Conservation (phyloP, 2,329 filamentous ascomycete genomes). For the Celoporthe dispersa region DNA sequence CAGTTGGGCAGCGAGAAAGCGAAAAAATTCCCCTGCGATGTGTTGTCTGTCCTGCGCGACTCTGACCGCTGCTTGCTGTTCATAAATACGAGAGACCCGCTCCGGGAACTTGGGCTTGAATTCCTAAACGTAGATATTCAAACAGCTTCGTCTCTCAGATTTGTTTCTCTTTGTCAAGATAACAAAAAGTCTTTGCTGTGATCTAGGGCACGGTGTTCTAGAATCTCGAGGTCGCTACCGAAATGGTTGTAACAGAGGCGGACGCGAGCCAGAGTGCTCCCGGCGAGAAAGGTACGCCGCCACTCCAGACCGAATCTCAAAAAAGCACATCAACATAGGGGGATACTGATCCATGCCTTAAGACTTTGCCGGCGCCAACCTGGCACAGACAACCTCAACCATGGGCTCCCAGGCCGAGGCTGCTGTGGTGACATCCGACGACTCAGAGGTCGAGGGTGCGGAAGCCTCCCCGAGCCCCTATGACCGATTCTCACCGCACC, state of each 20-base stretch:
- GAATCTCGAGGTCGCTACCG: neutral
- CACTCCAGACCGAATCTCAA: neutral
- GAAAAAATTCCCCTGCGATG: conserved; percentile 1
- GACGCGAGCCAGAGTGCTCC: neutral
- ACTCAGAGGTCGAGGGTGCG: conserved; percentile 14
- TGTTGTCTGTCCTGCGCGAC: conserved; percentile 7
- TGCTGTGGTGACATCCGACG: neutral
- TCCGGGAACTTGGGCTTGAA: conserved; percentile 1
- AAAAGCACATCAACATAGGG: neutral
- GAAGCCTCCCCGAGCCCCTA: conserved; percentile 9
- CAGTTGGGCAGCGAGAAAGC: neutral
- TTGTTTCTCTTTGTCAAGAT: neutral
- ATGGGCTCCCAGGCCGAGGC: neutral
- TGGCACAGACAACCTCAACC: neutral
- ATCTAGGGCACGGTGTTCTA: neutral
- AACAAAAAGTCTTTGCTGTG: neutral
- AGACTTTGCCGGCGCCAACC: neutral
- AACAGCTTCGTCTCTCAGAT: neutral
- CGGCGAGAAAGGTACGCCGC: conserved; percentile 7
- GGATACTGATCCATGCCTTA: neutral
- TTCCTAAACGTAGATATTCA: neutral
- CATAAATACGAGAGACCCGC: conserved; percentile 10
- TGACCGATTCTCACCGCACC: conserved; percentile 19
- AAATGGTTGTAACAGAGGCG: neutral
- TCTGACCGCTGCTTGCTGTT: conserved; percentile 19